A percentile compares a stretch with the other conserved stretches of the same genome.
phyloP scores from a whole-genome alignment of 148 eudicot genomes.

The Euryodendron excelsum region DNA sequence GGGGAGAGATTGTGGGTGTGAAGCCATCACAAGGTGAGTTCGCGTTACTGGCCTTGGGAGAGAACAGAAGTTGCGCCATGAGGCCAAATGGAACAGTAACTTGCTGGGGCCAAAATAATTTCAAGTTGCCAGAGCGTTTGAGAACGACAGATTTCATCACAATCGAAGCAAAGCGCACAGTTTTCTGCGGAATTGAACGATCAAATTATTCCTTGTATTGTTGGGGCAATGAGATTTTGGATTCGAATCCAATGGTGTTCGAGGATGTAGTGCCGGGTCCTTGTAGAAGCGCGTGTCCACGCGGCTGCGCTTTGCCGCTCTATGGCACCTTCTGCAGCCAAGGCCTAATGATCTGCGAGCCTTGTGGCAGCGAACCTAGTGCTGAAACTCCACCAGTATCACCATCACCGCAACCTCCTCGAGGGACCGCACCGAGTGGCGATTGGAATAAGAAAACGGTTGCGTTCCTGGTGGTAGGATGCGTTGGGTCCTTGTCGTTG shows the following conservation, averaged over 20 bases:
- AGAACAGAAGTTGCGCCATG: conserved; percentile 51
- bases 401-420: background rate
- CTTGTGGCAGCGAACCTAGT: no score
- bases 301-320: conserved; percentile 37
- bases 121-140: conserved; percentile 40
- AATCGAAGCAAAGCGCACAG: conserved; percentile 39
- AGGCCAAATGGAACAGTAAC: conserved; percentile 52
- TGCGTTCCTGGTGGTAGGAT: conserved; percentile 65
- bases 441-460: conserved; percentile 48
- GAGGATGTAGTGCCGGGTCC: conserved; percentile 59
- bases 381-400: background rate
- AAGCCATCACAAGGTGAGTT: conserved; percentile 40
- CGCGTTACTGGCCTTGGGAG: conserved; percentile 62
- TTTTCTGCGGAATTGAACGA: conserved; percentile 62
- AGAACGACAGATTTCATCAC: conserved; percentile 31
- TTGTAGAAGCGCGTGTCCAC: conserved; percentile 40
- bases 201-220: conserved; percentile 53
- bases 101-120: conserved; percentile 73
- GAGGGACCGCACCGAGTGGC: background rate
- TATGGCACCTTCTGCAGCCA: conserved; percentile 35
- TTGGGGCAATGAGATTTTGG: conserved; percentile 58
- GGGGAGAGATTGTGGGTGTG: conserved; percentile 48
- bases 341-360: conserved; percentile 45
- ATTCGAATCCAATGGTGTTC: conserved; percentile 32
- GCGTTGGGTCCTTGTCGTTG: conserved; percentile 50